Conservation (phyloP, 163 green algal genomes). For the Scenedesmus sp. region DNA sequence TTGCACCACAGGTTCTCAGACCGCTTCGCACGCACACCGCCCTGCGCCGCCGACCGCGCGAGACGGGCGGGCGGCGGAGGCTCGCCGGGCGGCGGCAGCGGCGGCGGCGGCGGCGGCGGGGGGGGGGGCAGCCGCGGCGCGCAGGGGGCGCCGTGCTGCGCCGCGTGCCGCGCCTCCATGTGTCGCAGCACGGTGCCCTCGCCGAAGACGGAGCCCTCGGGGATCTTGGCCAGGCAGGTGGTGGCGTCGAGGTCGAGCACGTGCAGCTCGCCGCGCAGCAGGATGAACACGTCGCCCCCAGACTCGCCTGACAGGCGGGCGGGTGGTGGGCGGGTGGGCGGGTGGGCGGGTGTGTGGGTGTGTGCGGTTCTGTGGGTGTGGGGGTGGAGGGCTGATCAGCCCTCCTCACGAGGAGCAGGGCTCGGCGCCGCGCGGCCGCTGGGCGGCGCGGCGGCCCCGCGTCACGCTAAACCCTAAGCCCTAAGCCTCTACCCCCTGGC, state of each 20-base stretch:
- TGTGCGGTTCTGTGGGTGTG: too few species aligned
- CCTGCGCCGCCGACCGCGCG: too few species aligned
- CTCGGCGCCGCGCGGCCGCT: too few species aligned
- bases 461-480: not conserved
- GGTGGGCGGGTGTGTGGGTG: too few species aligned
- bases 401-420: too few species aligned
- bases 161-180: slow-evolving; percentile 23
- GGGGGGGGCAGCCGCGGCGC: too few species aligned
- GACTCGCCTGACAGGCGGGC: slow-evolving; percentile 51
- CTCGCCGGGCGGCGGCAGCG: too few species aligned
- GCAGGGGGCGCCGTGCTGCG: not conserved
- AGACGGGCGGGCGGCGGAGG: too few species aligned
- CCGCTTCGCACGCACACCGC: slow-evolving; percentile 50
- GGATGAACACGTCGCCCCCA: slow-evolving; percentile 59
- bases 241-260: slow-evolving; percentile 48
- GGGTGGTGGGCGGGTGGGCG: too few species aligned
- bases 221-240: slow-evolving; percentile 50
- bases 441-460: too few species aligned
- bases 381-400: too few species aligned
- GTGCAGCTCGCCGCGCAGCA: slow-evolving; percentile 62
- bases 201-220: slow-evolving; percentile 59
- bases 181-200: slow-evolving; percentile 49
- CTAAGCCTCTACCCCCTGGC: not conserved
- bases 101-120: too few species aligned
- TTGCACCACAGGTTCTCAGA: slow-evolving; percentile 57